Conservation (phyloP, 139 green algal genomes). For the Chlorella ohadii region DNA sequence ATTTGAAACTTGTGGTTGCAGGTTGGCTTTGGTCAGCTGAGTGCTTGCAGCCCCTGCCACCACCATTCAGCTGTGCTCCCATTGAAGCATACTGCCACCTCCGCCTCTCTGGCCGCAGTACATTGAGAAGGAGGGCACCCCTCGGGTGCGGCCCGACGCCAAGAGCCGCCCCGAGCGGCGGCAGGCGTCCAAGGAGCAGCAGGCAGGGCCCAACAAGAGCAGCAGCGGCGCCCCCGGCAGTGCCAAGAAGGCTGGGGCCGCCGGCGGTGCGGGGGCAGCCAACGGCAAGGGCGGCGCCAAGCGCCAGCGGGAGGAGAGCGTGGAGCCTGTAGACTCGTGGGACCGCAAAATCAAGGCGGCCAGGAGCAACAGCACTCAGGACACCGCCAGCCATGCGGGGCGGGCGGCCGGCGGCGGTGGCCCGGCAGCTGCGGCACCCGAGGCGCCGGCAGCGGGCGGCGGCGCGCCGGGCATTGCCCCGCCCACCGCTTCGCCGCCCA, state of each 20-base stretch:
- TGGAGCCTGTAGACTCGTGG: too few relatives aligned
- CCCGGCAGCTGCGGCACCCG: too few relatives aligned
- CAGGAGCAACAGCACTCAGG: too few relatives aligned
- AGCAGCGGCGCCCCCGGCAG: not conserved
- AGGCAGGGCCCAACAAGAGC: not conserved
- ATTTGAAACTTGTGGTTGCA: too few relatives aligned
- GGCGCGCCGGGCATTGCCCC: not conserved
- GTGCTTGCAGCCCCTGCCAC: too few relatives aligned
- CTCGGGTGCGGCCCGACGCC: not conserved
- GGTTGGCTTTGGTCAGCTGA: too few relatives aligned
- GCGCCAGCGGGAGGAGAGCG: constrained; percentile 14
- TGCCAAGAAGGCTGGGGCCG: not conserved
- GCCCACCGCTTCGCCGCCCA: constrained; percentile 3
- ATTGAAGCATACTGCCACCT: too few relatives aligned
- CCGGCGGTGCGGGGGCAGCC: not conserved
- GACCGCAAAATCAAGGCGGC: too few relatives aligned
- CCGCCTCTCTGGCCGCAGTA: not conserved
- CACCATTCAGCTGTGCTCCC: too few relatives aligned
- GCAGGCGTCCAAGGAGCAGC: not conserved
- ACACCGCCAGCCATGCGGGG: too few relatives aligned
- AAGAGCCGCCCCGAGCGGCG: not conserved
- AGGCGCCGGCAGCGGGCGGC: too few relatives aligned
- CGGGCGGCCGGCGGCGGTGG: too few relatives aligned
- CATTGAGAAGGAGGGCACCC: constrained; percentile 9
- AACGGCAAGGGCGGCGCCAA: not conserved